phyloP scores from a whole-genome alignment of 208 protist species.

The Blastocrithidia nonstop region DNA sequence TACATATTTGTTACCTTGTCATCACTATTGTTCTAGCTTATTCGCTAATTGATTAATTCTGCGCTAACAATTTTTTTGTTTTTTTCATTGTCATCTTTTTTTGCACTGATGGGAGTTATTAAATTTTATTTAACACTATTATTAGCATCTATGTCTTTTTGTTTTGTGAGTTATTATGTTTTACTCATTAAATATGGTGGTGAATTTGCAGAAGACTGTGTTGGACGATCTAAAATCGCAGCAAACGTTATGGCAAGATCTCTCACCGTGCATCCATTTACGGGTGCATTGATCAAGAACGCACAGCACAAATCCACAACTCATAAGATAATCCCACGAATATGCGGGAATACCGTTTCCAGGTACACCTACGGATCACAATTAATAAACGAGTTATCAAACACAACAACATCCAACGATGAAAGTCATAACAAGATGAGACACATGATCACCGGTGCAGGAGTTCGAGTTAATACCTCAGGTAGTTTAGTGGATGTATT shows the following conservation, averaged over 20 bases:
- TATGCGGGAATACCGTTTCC: constrained; percentile 41
- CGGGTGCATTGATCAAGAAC: constrained; percentile 33
- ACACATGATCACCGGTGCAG: constrained; percentile 50
- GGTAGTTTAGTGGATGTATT: constrained; percentile 46
- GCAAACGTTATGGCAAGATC: constrained; percentile 64
- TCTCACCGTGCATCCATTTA: constrained; percentile 49
- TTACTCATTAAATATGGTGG: too few relatives aligned
- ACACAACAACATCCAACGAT: constrained; percentile 41
- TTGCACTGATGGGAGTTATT: too few relatives aligned
- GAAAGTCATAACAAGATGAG: constrained; percentile 60
- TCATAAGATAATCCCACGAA: constrained; percentile 53
- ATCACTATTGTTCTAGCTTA: too few relatives aligned
- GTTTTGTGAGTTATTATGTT: too few relatives aligned
- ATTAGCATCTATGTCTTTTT: too few relatives aligned
- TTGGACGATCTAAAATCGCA: constrained; percentile 39
- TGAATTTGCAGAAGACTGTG: too few relatives aligned
- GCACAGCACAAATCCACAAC: constrained; percentile 55
- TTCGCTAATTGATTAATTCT: too few relatives aligned
- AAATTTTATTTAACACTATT: too few relatives aligned
- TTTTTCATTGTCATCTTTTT: constrained; percentile 1
- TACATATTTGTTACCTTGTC: too few relatives aligned
- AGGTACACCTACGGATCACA: constrained; percentile 62
- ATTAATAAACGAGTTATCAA: constrained; percentile 41
- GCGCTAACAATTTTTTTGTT: constrained; percentile 6
- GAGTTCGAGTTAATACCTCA: constrained; percentile 34